A percentile compares a stretch with the other conserved stretches of the same genome.
These are phyloP conservation scores for Alloascoidea africana DNA, from an alignment of 805 yeast genomes.

Conservation along the genomic window DNA sequence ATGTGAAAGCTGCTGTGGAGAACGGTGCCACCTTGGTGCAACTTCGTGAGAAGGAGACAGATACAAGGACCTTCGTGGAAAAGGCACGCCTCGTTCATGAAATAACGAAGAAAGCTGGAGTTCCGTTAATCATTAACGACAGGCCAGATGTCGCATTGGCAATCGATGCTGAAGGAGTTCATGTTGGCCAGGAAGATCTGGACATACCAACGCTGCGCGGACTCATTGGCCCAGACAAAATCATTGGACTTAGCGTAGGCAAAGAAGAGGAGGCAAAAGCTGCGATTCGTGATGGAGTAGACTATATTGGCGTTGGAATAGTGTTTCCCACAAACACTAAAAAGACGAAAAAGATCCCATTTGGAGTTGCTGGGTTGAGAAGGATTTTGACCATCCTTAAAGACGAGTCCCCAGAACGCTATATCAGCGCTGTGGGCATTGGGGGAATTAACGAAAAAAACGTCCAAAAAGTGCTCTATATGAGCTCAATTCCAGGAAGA, in stretches of 20 bases:
- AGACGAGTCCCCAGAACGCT: conserved; percentile 13
- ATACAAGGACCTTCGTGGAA: conserved; percentile 50
- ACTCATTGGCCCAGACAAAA: conserved; percentile 57
- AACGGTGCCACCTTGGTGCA: conserved; percentile 76
- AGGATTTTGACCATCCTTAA: conserved; percentile 32
- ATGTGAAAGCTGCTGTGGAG: conserved; percentile 44
- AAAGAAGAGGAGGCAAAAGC: conserved; percentile 35
- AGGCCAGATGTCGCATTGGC: conserved; percentile 84
- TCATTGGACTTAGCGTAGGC: conserved; percentile 68
- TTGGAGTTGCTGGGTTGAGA: conserved; percentile 59
- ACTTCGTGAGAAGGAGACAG: conserved; percentile 62
- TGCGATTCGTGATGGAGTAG: conserved; percentile 39
- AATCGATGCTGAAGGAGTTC: conserved; percentile 80
- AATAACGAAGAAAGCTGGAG: conserved; percentile 38
- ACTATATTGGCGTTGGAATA: conserved; percentile 79
- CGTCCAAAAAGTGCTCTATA: conserved; percentile 38
- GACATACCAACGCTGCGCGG: conserved; percentile 36
- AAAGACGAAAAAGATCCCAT: conserved; percentile 34
- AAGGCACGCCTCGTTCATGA: conserved; percentile 46
- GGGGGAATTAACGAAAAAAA: conserved; percentile 65
- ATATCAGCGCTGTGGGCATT: conserved; percentile 54
- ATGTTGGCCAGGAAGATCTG: conserved; percentile 90
- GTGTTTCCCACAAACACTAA: conserved; percentile 66
- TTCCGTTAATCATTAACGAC: conserved; percentile 79
- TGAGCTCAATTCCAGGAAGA: conserved; percentile 28